These are phyloP conservation scores for Saturnispora mendoncae DNA, from an alignment of 805 yeast species.

Conservation along the genomic window DNA sequence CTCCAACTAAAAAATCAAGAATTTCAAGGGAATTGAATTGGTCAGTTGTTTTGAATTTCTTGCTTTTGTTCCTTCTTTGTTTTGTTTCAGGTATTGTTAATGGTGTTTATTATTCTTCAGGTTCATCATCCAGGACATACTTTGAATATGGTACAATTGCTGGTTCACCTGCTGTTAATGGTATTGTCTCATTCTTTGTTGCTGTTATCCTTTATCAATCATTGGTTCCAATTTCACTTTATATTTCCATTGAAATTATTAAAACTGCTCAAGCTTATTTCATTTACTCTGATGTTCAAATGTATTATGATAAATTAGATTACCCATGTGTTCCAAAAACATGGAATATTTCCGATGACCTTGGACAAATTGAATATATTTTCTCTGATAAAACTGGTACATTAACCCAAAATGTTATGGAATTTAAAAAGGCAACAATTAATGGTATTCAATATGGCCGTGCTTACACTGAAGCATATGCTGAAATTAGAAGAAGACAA, in stretches of 20 bases:
- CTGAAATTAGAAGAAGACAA: conserved; percentile 68
- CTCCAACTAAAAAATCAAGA: conserved; percentile 70
- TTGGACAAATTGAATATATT: conserved; percentile 78
- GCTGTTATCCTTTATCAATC: conserved; percentile 71
- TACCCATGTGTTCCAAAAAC: conserved; percentile 79
- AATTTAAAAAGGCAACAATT: conserved; percentile 71
- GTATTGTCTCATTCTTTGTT: conserved; percentile 65
- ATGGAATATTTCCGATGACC: conserved; percentile 79
- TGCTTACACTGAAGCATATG: conserved; percentile 77
- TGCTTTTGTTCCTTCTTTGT: conserved; percentile 56
- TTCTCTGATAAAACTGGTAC: conserved; percentile 85
- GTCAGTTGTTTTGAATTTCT: conserved; percentile 60
- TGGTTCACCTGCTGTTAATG: conserved; percentile 56
- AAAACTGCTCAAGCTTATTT: conserved; percentile 77
- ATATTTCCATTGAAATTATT: conserved; percentile 74
- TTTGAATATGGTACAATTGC: conserved; percentile 68
- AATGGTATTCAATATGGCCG: conserved; percentile 65
- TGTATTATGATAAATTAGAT: conserved; percentile 62
- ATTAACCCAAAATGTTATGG: conserved; percentile 77
- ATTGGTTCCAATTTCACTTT: conserved; percentile 73
- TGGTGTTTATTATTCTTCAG: conserved; percentile 50
- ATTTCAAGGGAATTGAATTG: conserved; percentile 65
- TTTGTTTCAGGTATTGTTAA: conserved; percentile 61
- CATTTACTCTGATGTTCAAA: conserved; percentile 63
- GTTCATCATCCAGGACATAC: conserved; percentile 44